These are phyloP conservation scores for Eutrema yunnanense DNA, from an alignment of 345 rosid species.

Conservation along the genomic window DNA sequence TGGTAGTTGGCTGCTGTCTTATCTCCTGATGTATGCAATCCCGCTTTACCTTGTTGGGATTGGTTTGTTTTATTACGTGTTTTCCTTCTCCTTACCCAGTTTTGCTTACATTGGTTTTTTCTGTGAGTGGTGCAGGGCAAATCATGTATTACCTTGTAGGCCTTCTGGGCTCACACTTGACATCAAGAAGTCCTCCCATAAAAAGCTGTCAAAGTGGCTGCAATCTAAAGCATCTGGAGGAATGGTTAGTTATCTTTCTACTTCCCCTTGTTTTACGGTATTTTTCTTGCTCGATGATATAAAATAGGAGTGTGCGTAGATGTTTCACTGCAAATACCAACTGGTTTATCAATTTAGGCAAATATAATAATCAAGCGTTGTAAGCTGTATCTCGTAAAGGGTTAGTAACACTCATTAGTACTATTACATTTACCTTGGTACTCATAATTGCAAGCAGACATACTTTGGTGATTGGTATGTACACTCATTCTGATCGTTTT, in stretches of 20 bases:
- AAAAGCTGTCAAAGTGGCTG: conserved; percentile 93
- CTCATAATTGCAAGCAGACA: background rate
- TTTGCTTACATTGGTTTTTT: conserved; percentile 6
- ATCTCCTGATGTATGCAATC: background rate
- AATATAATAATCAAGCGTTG: background rate
- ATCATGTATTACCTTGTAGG: conserved; percentile 83
- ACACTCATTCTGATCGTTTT: background rate
- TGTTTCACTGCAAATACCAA: background rate
- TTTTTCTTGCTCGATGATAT: background rate
- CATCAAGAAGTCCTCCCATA: conserved; percentile 87
- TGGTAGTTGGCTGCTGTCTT: background rate
- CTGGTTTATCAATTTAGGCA: background rate
- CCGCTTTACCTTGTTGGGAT: background rate
- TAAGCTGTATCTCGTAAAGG: background rate
- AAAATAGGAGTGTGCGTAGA: background rate
- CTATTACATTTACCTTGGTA: background rate
- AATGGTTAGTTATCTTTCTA: conserved; percentile 41
- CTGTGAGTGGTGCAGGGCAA: conserved; percentile 56
- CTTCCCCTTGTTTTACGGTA: background rate
- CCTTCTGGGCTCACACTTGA: conserved; percentile 76
- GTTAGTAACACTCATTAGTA: background rate
- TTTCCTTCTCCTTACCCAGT: background rate
- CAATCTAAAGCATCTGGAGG: conserved; percentile 79
- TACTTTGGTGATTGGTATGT: background rate
- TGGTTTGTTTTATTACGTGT: background rate